Evolutionary conservation across 164 flowering plant species (phyloP).

Genomic region (Malania oleifera): DNA sequence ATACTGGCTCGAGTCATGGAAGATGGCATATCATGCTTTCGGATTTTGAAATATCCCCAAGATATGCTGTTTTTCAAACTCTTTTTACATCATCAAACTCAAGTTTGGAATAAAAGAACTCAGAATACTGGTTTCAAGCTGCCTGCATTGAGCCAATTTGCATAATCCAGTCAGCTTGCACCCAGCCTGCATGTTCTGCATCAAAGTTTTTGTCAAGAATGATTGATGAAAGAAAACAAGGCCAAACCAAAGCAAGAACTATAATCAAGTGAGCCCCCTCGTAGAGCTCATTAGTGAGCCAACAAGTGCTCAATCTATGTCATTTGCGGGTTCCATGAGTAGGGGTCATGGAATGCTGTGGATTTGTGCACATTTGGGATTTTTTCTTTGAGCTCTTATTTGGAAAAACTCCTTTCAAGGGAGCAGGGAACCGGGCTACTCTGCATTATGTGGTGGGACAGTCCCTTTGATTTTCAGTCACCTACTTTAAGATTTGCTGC

Average conservation of each 20-base stretch:
- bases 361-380: constrained; percentile 99
- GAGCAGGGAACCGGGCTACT: constrained; percentile 74
- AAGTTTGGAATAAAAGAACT: constrained; percentile 41
- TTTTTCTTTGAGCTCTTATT: constrained; percentile 78
- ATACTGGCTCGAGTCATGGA: too few species aligned
- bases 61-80: constrained; percentile 73
- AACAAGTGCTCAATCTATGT: constrained; percentile 85
- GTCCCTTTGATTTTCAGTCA: constrained; percentile 74
- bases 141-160: constrained; percentile 65
- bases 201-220: constrained; percentile 59
- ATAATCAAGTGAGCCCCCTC: constrained; percentile 50
- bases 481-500: constrained; percentile 90
- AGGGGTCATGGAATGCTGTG: constrained; percentile 95
- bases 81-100: constrained; percentile 53
- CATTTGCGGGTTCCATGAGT: constrained; percentile 89
- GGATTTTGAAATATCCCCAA: constrained; percentile 85
- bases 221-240: constrained; percentile 57
- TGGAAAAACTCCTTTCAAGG: constrained; percentile 90
- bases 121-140: constrained; percentile 59
- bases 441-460: constrained; percentile 83
- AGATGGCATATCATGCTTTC: constrained; percentile 97
- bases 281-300: constrained; percentile 93
- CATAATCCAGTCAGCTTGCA: constrained; percentile 62
- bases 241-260: constrained; percentile 40
- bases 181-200: constrained; percentile 70